Conservation (phyloP, 2,329 filamentous ascomycete genomes). For the Scedosporium dehoogii region DNA sequence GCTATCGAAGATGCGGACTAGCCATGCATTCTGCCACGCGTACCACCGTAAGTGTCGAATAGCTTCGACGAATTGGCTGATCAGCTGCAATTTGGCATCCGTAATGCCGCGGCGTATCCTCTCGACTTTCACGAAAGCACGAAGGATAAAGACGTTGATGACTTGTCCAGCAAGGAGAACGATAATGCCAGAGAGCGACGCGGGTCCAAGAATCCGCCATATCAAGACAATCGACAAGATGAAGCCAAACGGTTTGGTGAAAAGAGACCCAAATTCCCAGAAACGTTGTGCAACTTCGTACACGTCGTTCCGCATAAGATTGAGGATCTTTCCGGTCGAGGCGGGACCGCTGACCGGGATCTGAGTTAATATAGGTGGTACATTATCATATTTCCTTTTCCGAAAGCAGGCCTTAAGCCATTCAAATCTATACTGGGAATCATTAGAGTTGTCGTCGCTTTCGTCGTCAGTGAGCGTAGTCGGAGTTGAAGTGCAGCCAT, state of each 20-base stretch:
- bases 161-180: conserved; percentile 60
- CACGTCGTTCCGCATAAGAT: conserved; percentile 72
- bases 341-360: conserved; percentile 40
- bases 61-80: conserved; percentile 78
- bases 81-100: conserved; percentile 68
- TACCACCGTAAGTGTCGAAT: conserved; percentile 76
- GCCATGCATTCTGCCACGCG: conserved; percentile 71
- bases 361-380: conserved; percentile 3
- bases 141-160: conserved; percentile 59
- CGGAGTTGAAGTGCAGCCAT: background rate
- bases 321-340: conserved; percentile 84
- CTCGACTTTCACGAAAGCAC: conserved; percentile 58
- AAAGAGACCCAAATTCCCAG: conserved; percentile 73
- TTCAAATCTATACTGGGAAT: conserved; percentile 8
- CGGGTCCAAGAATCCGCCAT: conserved; percentile 70
- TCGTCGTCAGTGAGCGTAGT: background rate
- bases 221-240: conserved; percentile 63
- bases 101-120: conserved; percentile 61
- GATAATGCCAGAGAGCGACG: conserved; percentile 63
- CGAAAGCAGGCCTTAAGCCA: background rate
- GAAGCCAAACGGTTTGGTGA: conserved; percentile 70
- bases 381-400: background rate
- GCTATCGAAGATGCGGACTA: conserved; percentile 57
- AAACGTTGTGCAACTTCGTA: conserved; percentile 77
- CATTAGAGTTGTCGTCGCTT: conserved; percentile 10